These are phyloP conservation scores for Zoysia matrella DNA, from an alignment of 202 grass and related monocot species.

Conservation along the genomic window DNA sequence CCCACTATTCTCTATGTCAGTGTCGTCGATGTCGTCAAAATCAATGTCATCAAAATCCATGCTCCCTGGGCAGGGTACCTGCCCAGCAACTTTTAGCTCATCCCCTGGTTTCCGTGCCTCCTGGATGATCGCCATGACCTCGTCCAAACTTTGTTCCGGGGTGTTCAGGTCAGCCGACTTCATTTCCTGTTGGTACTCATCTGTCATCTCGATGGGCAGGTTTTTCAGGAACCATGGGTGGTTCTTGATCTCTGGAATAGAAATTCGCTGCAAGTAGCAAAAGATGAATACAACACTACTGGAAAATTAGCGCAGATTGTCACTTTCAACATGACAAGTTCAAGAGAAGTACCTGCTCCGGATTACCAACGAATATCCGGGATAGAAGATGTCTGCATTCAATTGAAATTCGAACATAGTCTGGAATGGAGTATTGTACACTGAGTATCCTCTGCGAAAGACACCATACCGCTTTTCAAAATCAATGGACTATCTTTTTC, in stretches of 20 bases:
- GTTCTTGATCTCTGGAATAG: slow-evolving; percentile 81
- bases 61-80: slow-evolving; percentile 66
- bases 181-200: slow-evolving; percentile 57
- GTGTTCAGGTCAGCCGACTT: slow-evolving; percentile 47
- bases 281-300: not conserved
- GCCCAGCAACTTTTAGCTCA: slow-evolving; percentile 32
- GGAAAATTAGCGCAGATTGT: not conserved
- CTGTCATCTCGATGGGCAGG: slow-evolving; percentile 75
- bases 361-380: slow-evolving; percentile 81
- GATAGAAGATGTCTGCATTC: slow-evolving; percentile 84
- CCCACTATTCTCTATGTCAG: slow-evolving; percentile 68
- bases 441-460: slow-evolving; percentile 77
- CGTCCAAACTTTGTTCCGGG: slow-evolving; percentile 65
- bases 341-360: slow-evolving; percentile 63
- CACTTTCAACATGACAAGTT: not conserved
- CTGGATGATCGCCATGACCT: slow-evolving; percentile 76
- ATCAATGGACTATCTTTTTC: not conserved
- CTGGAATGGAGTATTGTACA: slow-evolving; percentile 80
- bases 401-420: slow-evolving; percentile 72
- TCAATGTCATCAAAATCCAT: slow-evolving; percentile 88
- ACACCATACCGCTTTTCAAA: not conserved
- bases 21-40: slow-evolving; percentile 69
- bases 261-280: slow-evolving; percentile 63
- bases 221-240: slow-evolving; percentile 20
- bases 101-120: slow-evolving; percentile 66